phyloP scores from a whole-genome alignment of 2,329 filamentous ascomycete species.

The Fusarium sulawesiense region DNA sequence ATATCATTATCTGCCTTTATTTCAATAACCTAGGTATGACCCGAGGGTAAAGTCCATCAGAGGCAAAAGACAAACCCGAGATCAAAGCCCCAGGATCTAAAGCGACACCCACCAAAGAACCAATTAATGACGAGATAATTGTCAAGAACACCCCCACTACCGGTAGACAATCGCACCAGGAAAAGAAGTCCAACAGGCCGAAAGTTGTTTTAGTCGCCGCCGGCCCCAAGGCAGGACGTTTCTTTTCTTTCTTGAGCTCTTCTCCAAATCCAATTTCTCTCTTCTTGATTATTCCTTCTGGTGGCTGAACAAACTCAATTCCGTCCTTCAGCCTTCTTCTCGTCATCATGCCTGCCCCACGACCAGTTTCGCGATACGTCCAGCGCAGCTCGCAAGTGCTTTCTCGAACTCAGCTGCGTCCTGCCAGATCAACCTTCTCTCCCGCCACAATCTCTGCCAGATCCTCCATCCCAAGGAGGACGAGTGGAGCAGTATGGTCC shows the following conservation, averaged over 20 bases:
- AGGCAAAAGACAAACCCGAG: not conserved
- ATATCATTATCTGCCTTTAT: not conserved
- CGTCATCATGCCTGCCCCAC: conserved; percentile 51
- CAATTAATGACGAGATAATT: conserved; percentile 44
- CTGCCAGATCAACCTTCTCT: conserved; percentile 41
- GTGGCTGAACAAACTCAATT: conserved; percentile 44
- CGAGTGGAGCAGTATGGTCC: conserved; percentile 32
- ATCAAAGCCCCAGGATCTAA: conserved; percentile 8
- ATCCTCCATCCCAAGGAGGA: conserved; percentile 25
- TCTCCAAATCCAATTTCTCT: not conserved
- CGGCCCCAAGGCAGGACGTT: conserved; percentile 10
- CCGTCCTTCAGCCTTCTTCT: not conserved
- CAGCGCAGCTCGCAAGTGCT: conserved; percentile 53
- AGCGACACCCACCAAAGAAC: conserved; percentile 25
- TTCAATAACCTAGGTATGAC: conserved; percentile 1
- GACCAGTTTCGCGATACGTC: conserved; percentile 55
- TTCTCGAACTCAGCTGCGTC: conserved; percentile 46
- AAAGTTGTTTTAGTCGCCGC: conserved; percentile 39
- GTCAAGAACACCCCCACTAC: conserved; percentile 30
- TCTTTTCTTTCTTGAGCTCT: conserved; percentile 11
- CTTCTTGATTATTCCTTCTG: conserved; percentile 1
- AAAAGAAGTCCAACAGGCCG: conserved; percentile 22
- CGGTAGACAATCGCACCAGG: conserved; percentile 18
- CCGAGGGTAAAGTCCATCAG: conserved; percentile 4
- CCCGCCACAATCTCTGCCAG: conserved; percentile 36